Conservation (phyloP, 2,329 filamentous ascomycete genomes). For the Fonsecaea multimorphosa region DNA sequence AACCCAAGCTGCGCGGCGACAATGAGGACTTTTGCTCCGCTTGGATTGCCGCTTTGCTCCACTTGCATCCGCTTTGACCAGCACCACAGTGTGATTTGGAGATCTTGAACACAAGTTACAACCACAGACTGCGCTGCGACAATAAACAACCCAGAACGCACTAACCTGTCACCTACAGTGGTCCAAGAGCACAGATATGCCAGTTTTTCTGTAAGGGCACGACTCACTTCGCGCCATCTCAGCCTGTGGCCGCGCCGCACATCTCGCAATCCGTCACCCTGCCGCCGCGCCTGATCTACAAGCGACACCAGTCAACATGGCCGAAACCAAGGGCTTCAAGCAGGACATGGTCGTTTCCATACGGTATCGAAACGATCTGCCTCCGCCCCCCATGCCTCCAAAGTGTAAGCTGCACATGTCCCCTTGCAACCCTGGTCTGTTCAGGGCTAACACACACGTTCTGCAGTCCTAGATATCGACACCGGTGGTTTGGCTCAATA, state of each 20-base stretch:
- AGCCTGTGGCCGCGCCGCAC: background rate
- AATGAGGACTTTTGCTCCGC: background rate
- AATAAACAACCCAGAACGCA: background rate
- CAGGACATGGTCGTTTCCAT: constrained; percentile 98
- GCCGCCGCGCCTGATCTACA: background rate
- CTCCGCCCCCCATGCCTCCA: constrained; percentile 89
- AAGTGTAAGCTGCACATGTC: constrained; percentile 60
- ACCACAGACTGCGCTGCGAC: background rate
- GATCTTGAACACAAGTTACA: background rate
- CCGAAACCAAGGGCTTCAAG: constrained; percentile 59
- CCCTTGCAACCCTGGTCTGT: background rate
- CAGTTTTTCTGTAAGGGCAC: background rate
- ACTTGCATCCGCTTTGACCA: constrained; percentile 2
- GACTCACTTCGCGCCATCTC: background rate
- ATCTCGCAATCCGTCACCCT: background rate
- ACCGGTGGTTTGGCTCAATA: constrained; percentile 92
- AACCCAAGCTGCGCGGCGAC: background rate
- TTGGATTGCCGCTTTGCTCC: background rate
- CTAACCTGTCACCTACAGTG: background rate
- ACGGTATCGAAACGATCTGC: constrained; percentile 93
- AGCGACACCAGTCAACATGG: constrained; percentile 31
- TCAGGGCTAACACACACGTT: background rate
- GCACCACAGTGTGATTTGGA: background rate
- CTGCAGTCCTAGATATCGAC: constrained; percentile 81
- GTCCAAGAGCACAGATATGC: background rate